Conservation (phyloP, 805 yeast genomes). For the Myxozyma monticola region DNA sequence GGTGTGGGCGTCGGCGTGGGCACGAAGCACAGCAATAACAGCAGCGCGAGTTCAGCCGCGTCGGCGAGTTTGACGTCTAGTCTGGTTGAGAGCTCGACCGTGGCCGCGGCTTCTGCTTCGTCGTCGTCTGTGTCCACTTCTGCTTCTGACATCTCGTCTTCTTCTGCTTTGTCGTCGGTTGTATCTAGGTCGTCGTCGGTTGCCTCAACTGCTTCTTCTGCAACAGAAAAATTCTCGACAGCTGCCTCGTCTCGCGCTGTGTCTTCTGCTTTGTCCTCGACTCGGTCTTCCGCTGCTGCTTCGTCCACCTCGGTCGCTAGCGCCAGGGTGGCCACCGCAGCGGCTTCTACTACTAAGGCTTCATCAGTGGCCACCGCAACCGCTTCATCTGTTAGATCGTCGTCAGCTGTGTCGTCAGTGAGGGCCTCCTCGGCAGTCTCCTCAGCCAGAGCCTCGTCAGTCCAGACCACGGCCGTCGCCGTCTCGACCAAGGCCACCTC, state of each 20-base stretch:
- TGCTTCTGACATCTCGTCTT: not conserved
- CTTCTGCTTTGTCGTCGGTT: not conserved
- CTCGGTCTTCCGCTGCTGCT: not conserved
- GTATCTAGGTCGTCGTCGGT: not conserved
- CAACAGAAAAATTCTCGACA: too few relatives aligned
- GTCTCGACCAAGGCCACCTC: not conserved
- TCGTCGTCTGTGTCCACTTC: not conserved
- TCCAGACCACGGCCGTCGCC: not conserved
- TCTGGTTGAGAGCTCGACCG: not conserved
- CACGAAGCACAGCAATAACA: constrained; percentile 6
- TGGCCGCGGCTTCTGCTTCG: constrained; percentile 1
- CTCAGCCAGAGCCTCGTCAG: not conserved
- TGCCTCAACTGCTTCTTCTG: not conserved
- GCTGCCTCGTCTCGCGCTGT: too few relatives aligned
- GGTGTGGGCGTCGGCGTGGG: constrained; percentile 31
- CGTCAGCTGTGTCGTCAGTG: not conserved
- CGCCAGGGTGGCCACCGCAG: not conserved
- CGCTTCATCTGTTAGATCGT: not conserved
- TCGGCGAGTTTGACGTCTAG: not conserved
- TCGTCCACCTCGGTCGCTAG: not conserved
- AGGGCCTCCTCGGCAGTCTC: not conserved
- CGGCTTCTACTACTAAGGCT: not conserved
- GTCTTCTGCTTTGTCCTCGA: not conserved
- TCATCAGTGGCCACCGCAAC: not conserved
- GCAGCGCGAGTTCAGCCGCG: not conserved